These are phyloP conservation scores for Acer campestre DNA, from an alignment of 345 rosid genomes.

Conservation along the genomic window DNA sequence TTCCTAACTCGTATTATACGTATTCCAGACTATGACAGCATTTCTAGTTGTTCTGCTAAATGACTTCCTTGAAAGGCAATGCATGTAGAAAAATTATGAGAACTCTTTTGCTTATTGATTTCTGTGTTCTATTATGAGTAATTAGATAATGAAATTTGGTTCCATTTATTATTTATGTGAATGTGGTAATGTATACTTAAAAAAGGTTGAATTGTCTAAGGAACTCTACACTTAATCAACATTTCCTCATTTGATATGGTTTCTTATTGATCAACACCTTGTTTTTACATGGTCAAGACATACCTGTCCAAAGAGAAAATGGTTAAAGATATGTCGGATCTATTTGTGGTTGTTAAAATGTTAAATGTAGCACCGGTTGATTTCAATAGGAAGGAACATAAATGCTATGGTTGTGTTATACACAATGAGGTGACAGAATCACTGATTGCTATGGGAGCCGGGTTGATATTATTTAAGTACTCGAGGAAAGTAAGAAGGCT, in stretches of 20 bases:
- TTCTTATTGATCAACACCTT: background rate
- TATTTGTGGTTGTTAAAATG: background rate
- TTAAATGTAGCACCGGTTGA: background rate
- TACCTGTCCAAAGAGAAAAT: background rate
- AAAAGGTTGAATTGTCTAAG: background rate
- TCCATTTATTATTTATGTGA: background rate
- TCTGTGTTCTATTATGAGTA: background rate
- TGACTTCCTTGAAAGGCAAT: background rate
- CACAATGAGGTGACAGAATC: too few relatives aligned
- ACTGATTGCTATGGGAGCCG: too few relatives aligned
- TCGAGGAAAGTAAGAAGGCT: too few relatives aligned
- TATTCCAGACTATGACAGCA: background rate
- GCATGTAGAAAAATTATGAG: background rate
- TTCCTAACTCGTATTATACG: constrained; percentile 2
- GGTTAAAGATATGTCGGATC: too few relatives aligned
- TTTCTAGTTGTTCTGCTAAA: background rate
- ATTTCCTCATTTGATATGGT: background rate
- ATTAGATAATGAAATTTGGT: background rate
- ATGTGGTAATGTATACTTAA: background rate
- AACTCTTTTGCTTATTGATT: too few relatives aligned
- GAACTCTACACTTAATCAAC: background rate
- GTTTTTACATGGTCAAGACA: background rate
- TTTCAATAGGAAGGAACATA: background rate
- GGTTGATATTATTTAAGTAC: too few relatives aligned
- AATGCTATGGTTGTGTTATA: too few relatives aligned